Evolutionary conservation across 768 basidiomycete genomes (phyloP).

Genomic region (Heimioporus sp.): DNA sequence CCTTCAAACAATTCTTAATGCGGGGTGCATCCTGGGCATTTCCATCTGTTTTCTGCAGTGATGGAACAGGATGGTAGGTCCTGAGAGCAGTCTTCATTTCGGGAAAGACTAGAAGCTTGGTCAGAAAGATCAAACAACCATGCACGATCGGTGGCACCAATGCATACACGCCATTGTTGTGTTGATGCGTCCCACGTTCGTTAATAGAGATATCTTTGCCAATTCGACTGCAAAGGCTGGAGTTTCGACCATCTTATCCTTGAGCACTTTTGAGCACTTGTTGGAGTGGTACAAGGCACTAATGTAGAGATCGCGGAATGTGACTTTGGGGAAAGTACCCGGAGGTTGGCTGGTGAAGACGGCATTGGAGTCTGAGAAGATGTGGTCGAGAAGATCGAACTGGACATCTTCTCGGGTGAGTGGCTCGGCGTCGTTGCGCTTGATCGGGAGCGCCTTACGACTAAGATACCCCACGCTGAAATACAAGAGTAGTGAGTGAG

Average conservation of each 20-base stretch:
- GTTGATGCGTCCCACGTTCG: slow-evolving; percentile 89
- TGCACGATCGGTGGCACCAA: slow-evolving; percentile 7
- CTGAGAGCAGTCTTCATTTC: slow-evolving; percentile 91
- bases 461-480: slow-evolving; percentile 57
- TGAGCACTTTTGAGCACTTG: slow-evolving; percentile 85
- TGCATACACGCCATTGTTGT: slow-evolving; percentile 85
- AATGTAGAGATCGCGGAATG: slow-evolving; percentile 82
- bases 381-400: slow-evolving; percentile 76
- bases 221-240: slow-evolving; percentile 77
- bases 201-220: slow-evolving; percentile 79
- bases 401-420: slow-evolving; percentile 83
- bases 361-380: slow-evolving; percentile 66
- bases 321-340: slow-evolving; percentile 50
- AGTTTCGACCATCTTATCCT: slow-evolving; percentile 83
- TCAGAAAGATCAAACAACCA: slow-evolving; percentile 15
- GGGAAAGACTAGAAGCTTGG: slow-evolving; percentile 64
- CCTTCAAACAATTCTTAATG: slow-evolving; percentile 89
- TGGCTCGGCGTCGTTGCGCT: slow-evolving; percentile 80
- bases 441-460: slow-evolving; percentile 68
- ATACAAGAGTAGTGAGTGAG: slow-evolving; percentile 11
- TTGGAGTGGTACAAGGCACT: slow-evolving; percentile 75
- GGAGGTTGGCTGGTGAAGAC: slow-evolving; percentile 71
- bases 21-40: slow-evolving; percentile 90
- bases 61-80: slow-evolving; percentile 88
- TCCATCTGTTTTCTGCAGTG: slow-evolving; percentile 82